Evolutionary conservation across 129 eudicot genomes (phyloP), one percentile per base, ranked within the genome.

Genomic region (Cynara cardunculus): DNA sequence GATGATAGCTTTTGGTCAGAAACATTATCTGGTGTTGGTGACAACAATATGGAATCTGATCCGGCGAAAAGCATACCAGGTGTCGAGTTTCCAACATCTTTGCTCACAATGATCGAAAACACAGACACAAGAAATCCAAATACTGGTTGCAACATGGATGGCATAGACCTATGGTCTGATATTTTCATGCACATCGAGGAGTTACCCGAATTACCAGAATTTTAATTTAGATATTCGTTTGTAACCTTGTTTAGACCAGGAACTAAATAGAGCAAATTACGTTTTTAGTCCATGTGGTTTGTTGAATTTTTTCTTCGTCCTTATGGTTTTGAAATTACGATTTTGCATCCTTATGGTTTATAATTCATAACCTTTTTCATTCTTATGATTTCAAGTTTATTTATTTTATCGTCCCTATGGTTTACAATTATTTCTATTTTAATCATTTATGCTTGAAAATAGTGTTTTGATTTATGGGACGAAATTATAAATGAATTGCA

Each of bases 121-220:
- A 72, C 0, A 61, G 44, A 68, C 31, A 8, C 26, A 25, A 62
- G 25, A 30, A 21, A 16, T 78, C 26, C 28, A 10, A 10, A 25
- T 53, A 16, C 12, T 2, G 10, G 59, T 11, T 49, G 32, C 13
- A 25, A 44, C 14, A 87, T 82, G n/a, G 91, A 74, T 13, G 78
- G 73, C 83, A 82, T 89, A 90, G 92, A 90, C 77, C 77, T 87
- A 72, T 94, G 98, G 98, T 85, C 81, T 74, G 86, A 91, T 66
- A 73, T 94, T 30, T 89, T 91, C 84, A 86, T 83, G 27, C 85
- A 80, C 26, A 83, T 88, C 0, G 93, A 80, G 18, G 93, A 90
- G 25, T 83, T 84, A 66, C 88, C 89, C n/a, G 88, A 91, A 30
- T 85, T 93, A 66, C 92, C 89, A 10, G 89, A 87, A 5, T 87